Evolutionary conservation across 305 asterid species (phyloP).

Genomic region (Fraxinus albicans): DNA sequence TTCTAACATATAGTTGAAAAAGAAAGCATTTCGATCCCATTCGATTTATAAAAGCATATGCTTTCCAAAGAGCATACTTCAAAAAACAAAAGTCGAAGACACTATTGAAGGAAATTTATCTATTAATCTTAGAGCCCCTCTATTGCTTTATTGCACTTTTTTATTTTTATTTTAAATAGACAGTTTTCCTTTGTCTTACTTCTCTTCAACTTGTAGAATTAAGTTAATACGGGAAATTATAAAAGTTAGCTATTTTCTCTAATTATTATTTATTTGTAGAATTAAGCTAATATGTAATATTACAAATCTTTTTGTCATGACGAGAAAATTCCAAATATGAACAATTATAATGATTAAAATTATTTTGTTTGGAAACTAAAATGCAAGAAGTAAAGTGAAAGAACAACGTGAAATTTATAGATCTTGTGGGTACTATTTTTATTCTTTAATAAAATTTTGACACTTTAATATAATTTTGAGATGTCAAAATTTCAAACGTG

Average conservation of each 20-base stretch:
- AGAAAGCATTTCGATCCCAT: not conserved
- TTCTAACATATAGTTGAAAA: not conserved
- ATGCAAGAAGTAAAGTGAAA: not conserved
- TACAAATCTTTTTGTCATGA: not conserved
- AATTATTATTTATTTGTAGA: too few relatives aligned
- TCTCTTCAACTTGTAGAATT: not conserved
- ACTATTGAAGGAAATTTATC: too few relatives aligned
- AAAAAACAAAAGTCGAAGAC: not conserved
- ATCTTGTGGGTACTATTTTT: too few relatives aligned
- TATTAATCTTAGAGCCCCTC: not conserved
- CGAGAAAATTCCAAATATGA: not conserved
- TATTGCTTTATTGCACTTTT: not conserved
- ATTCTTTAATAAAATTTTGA: too few relatives aligned
- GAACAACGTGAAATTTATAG: not conserved
- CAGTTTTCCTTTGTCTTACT: not conserved
- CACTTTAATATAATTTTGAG: too few relatives aligned
- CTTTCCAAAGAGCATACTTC: not conserved
- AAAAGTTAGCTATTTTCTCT: not conserved
- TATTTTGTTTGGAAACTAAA: not conserved
- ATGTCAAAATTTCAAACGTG: not conserved
- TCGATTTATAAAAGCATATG: too few relatives aligned
- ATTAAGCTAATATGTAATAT: not conserved
- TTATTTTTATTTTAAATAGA: not conserved
- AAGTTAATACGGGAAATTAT: not conserved
- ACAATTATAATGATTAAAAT: not conserved